Conservation (phyloP, 2,329 filamentous ascomycete species). For the Penicillium hesseltinei region DNA sequence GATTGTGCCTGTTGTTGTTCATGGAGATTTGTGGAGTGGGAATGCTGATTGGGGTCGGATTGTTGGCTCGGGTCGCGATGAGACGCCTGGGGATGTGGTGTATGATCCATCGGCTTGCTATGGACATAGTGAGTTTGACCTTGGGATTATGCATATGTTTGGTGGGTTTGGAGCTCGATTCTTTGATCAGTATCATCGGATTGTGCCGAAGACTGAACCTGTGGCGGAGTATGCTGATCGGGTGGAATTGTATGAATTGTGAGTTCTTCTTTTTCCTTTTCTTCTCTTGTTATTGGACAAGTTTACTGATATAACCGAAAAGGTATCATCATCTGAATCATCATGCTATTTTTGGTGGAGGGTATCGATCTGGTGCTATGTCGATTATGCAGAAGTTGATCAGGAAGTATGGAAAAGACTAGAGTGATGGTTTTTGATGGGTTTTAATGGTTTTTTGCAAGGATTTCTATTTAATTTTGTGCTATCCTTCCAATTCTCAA, state of each 20-base stretch:
- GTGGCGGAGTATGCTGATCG: slow-evolving; percentile 81
- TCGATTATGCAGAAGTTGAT: slow-evolving; percentile 74
- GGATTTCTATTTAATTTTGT: background rate
- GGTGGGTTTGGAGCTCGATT: slow-evolving; percentile 75
- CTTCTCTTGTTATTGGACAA: background rate
- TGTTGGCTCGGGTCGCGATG: slow-evolving; percentile 39
- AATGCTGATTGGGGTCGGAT: slow-evolving; percentile 71
- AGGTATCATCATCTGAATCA: slow-evolving; percentile 92
- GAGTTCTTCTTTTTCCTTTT: slow-evolving; percentile 40
- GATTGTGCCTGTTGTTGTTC: slow-evolving; percentile 75
- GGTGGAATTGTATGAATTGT: slow-evolving; percentile 77
- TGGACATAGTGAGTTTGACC: slow-evolving; percentile 83
- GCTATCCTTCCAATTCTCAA: too few relatives aligned
- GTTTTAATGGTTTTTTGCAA: background rate
- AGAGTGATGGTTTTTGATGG: background rate
- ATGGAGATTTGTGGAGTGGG: slow-evolving; percentile 92
- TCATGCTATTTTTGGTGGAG: slow-evolving; percentile 76
- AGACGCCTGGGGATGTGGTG: slow-evolving; percentile 68
- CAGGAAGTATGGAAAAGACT: slow-evolving; percentile 61
- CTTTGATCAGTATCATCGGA: slow-evolving; percentile 70
- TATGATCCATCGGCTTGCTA: slow-evolving; percentile 82
- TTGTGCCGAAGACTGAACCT: slow-evolving; percentile 78
- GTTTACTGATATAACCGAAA: slow-evolving; percentile 11
- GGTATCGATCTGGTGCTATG: slow-evolving; percentile 73
- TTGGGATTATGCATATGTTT: slow-evolving; percentile 97